Conservation (phyloP, 164 flowering plant species). For the Sextonia rubra region DNA sequence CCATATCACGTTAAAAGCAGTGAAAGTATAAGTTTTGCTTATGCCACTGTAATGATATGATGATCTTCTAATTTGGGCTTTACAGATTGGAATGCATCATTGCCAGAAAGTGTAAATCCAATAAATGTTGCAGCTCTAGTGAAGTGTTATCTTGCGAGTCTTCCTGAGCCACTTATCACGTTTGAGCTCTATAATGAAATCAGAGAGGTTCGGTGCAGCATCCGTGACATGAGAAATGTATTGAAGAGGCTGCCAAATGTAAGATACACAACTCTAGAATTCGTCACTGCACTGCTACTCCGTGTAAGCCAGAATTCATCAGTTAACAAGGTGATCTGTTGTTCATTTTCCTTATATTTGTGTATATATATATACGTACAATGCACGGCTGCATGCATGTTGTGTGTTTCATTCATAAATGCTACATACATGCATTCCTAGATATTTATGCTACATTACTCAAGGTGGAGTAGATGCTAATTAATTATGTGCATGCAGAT, state of each 20-base stretch:
- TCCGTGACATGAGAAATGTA: constrained; percentile 51
- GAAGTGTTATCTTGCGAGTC: constrained; percentile 85
- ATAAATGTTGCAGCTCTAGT: constrained; percentile 59
- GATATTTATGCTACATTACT: too few species aligned
- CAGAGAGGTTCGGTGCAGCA: constrained; percentile 68
- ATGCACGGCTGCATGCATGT: not conserved
- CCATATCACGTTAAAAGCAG: constrained; percentile 1
- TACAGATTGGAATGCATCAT: constrained; percentile 64
- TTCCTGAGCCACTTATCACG: constrained; percentile 85
- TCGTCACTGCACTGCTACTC: constrained; percentile 73
- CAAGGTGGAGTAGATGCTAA: not conserved
- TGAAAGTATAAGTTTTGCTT: constrained; percentile 1
- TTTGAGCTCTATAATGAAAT: constrained; percentile 71
- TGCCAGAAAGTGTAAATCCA: constrained; percentile 69
- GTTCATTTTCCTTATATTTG: not conserved
- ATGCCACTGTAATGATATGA: not conserved
- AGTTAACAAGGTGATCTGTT: constrained; percentile 64
- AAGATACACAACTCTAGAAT: constrained; percentile 81
- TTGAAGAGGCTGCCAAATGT: constrained; percentile 80
- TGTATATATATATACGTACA: not conserved
- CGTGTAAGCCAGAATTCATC: constrained; percentile 80
- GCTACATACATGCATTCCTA: not conserved
- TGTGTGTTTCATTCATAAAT: too few species aligned
- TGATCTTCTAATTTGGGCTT: constrained; percentile 1
- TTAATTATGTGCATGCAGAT: constrained; percentile 38